Percentiles rank a stretch among this genome's conserved stretches.
Evolutionary conservation across 2,329 filamentous ascomycete species (phyloP).

Genomic region (Exophiala sp.): DNA sequence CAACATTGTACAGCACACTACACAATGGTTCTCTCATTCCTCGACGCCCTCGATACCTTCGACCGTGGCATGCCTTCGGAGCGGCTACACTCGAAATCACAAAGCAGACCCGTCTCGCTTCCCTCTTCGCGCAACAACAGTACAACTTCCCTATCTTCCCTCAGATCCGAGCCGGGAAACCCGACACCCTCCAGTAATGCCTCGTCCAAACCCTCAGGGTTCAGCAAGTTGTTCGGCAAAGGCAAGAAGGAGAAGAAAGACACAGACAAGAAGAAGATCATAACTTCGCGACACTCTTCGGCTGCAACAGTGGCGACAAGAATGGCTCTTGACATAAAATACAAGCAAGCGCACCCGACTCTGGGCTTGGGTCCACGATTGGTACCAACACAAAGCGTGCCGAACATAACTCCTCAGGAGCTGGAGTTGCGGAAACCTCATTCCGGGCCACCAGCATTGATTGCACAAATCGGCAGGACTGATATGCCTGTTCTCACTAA

Average conservation of each 20-base stretch:
- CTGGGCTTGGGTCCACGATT: background rate
- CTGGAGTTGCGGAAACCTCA: conserved; percentile 24
- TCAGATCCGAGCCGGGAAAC: conserved; percentile 15
- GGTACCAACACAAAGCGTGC: conserved; percentile 6
- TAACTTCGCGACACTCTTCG: conserved; percentile 10
- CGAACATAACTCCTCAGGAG: conserved; percentile 13
- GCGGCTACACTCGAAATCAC: background rate
- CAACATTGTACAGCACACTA: too few species aligned
- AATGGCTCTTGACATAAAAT: conserved; percentile 8
- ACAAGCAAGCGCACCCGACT: conserved; percentile 7
- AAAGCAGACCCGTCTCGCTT: background rate
- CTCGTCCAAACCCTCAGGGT: background rate
- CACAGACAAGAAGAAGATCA: conserved; percentile 9
- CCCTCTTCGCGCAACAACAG: background rate
- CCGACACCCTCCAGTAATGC: background rate
- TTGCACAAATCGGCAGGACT: conserved; percentile 3
- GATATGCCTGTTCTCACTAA: conserved; percentile 20
- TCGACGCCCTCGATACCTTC: background rate
- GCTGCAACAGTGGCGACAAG: background rate
- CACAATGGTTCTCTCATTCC: too few species aligned
- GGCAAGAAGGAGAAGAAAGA: conserved; percentile 13
- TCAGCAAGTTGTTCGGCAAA: conserved; percentile 6
- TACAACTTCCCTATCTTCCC: conserved; percentile 1
- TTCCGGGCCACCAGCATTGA: conserved; percentile 23
- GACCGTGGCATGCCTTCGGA: background rate